These are phyloP conservation scores for Dysphania ambrosioides DNA, from an alignment of 148 eudicot species.

Conservation along the genomic window DNA sequence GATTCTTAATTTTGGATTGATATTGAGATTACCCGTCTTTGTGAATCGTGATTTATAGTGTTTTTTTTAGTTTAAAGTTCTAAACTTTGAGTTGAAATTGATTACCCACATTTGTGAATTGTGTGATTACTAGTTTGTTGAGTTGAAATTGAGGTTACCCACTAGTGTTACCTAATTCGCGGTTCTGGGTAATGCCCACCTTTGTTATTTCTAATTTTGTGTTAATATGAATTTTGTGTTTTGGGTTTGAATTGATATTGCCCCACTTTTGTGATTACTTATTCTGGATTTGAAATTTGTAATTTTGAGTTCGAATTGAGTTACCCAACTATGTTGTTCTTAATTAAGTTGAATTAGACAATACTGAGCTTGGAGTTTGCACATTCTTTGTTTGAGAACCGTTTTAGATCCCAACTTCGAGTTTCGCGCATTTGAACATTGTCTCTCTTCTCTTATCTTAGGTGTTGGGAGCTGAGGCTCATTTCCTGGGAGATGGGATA, in stretches of 20 bases:
- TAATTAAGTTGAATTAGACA: neutral
- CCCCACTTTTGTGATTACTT: neutral
- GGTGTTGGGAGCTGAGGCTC: slow-evolving; percentile 75
- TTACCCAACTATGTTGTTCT: neutral
- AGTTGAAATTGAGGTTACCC: neutral
- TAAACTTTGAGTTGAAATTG: neutral
- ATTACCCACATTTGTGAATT: neutral
- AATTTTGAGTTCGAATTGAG: neutral
- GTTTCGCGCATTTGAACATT: neutral
- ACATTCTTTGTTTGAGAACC: neutral
- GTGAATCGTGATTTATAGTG: too few species aligned
- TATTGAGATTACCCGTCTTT: neutral
- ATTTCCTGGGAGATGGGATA: slow-evolving; percentile 87
- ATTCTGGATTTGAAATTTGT: neutral
- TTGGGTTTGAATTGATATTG: neutral
- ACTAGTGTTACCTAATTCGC: neutral
- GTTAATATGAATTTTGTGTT: too few species aligned
- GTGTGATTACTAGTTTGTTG: neutral
- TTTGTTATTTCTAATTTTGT: neutral
- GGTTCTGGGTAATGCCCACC: neutral
- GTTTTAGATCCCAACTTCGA: neutral
- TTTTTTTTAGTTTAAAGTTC: neutral
- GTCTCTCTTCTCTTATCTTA: neutral
- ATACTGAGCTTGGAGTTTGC: neutral
- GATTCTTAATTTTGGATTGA: neutral